Evolutionary conservation across 2,329 filamentous ascomycete genomes (phyloP).

Genomic region (Purpureocillium takamizusanense): DNA sequence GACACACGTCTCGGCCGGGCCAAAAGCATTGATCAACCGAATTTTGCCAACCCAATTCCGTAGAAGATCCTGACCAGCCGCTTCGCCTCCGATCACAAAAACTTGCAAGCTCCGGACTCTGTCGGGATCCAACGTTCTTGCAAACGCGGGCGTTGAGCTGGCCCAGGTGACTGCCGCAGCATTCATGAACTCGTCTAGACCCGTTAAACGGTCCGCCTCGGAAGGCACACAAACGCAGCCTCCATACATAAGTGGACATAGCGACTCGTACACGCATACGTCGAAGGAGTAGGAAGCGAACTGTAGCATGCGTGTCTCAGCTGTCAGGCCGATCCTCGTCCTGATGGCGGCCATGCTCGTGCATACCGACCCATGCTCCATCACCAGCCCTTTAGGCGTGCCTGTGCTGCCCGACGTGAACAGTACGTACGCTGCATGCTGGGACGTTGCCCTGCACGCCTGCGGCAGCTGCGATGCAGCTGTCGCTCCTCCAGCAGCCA

Average conservation of each 20-base stretch:
- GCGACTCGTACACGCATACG: constrained; percentile 23
- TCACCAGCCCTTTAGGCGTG: too few species aligned
- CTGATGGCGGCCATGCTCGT: not conserved
- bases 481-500: too few species aligned
- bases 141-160: constrained; percentile 1
- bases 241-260: constrained; percentile 25
- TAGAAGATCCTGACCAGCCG: too few species aligned
- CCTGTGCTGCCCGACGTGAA: too few species aligned
- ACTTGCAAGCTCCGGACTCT: too few species aligned
- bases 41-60: too few species aligned
- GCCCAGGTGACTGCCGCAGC: constrained; percentile 5
- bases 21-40: too few species aligned
- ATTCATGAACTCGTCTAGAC: not conserved
- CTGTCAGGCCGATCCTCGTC: not conserved
- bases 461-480: too few species aligned
- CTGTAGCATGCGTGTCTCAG: not conserved
- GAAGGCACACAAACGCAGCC: constrained; percentile 29
- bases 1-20: too few species aligned
- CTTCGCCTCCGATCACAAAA: too few species aligned
- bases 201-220: constrained; percentile 22
- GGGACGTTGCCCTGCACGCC: too few species aligned
- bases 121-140: not conserved
- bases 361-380: not conserved
- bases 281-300: constrained; percentile 29
- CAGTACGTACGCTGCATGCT: too few species aligned